A percentile compares a stretch with the other conserved stretches of the same genome.
Conservation (phyloP, 305 asterid genomes). For the Fraxinus velutina region DNA sequence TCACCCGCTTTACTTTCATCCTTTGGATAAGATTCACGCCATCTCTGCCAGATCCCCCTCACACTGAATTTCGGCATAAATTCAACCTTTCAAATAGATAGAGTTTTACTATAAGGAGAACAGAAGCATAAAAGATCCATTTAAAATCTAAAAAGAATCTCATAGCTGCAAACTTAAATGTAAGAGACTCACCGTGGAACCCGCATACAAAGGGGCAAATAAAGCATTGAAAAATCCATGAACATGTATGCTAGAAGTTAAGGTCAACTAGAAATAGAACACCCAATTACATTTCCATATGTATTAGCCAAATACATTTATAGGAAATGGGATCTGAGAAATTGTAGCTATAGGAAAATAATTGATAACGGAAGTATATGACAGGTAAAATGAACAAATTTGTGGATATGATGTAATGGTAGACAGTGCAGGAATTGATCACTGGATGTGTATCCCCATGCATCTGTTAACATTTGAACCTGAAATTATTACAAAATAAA, state of each 20-base stretch:
- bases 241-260: conserved; percentile 69
- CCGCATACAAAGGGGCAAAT: conserved; percentile 89
- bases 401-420: conserved; percentile 95
- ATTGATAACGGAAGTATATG: conserved; percentile 1
- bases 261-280: conserved; percentile 30
- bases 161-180: conserved; percentile 11
- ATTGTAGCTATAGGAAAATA: background rate
- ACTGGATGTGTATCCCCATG: conserved; percentile 75
- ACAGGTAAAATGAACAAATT: conserved; percentile 15
- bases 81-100: conserved; percentile 56
- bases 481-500: conserved; percentile 35
- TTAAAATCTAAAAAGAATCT: background rate
- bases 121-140: background rate
- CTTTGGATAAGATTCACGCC: conserved; percentile 85
- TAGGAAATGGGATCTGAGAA: background rate
- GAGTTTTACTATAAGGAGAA: conserved; percentile 1
- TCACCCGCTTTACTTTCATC: conserved; percentile 55
- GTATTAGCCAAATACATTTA: background rate
- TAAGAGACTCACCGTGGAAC: conserved; percentile 57
- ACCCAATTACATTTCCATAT: background rate
- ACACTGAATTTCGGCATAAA: conserved; percentile 94
- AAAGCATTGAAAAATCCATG: conserved; percentile 87
- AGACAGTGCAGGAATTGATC: conserved; percentile 88
- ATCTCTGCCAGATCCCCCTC: conserved; percentile 97
- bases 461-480: conserved; percentile 84